phyloP scores from a whole-genome alignment of 805 yeast genomes.

The Candida morakotiae region DNA sequence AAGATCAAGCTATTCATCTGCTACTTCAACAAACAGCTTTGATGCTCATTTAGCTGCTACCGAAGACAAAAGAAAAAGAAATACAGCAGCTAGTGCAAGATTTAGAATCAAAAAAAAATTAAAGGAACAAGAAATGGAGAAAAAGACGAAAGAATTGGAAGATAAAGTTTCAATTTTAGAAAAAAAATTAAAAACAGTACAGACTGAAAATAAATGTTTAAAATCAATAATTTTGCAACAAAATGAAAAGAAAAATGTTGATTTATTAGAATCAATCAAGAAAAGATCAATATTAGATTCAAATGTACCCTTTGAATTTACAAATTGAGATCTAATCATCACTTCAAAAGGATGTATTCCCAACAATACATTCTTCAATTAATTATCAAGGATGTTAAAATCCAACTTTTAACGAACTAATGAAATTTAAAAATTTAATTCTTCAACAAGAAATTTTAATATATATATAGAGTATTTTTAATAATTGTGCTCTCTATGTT shows the following conservation, averaged over 20 bases:
- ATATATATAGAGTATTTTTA: neutral
- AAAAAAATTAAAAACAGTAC: conserved; percentile 72
- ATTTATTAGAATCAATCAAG: conserved; percentile 49
- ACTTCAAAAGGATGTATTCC: too few relatives aligned
- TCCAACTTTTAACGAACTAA: conserved; percentile 17
- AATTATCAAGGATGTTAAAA: conserved; percentile 10
- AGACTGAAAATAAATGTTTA: conserved; percentile 88
- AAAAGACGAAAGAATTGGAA: conserved; percentile 65
- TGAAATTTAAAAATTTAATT: conserved; percentile 10
- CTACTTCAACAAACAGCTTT: neutral
- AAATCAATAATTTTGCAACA: conserved; percentile 81
- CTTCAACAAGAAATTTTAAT: conserved; percentile 15
- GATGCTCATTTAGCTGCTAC: conserved; percentile 27
- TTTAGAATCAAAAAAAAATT: conserved; percentile 88
- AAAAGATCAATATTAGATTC: conserved; percentile 40
- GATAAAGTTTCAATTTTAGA: conserved; percentile 66
- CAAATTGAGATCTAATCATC: conserved; percentile 24
- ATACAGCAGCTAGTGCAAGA: conserved; percentile 92
- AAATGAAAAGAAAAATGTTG: conserved; percentile 52
- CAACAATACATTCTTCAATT: neutral
- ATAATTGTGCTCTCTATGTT: neutral
- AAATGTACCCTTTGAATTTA: conserved; percentile 27
- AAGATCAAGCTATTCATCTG: neutral
- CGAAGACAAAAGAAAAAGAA: conserved; percentile 75
- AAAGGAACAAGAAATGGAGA: conserved; percentile 89